Base-by-base conservation (phyloP, 2,329 filamentous ascomycete genomes). In the Capronia americana region DNA sequence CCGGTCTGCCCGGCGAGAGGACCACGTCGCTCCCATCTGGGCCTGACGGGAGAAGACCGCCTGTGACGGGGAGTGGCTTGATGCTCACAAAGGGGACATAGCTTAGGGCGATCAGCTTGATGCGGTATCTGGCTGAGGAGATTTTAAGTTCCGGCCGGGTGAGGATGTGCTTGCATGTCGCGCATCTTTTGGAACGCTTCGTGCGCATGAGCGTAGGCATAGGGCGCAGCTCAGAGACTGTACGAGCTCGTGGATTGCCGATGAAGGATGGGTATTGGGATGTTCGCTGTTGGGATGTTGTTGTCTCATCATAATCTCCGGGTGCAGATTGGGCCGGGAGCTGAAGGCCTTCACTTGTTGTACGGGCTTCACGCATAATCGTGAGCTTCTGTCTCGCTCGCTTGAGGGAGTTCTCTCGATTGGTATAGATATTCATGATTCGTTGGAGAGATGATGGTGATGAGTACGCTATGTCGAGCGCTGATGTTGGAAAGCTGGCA, bases 141-240 rank as follows among this genome's bases (percentile, higher is more conserved):
- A 96, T 89, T 78, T 98, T 99, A 66, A 89, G 87, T 79, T 99
- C 95, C 14, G 94, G 95, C 77, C 96, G 96, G 68, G 92, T 91
- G 72, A 99, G 90, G 75, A 98, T 97, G 80, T 98, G 94, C 12
- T 95, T 90, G 79, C 95, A 99, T 11, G 90, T 86, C 58, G 92
- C 90, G 78, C 95, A 99, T 54, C 95, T 92, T 80, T 97, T 98
- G 23, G 92, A 93, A 44, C 94, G 90, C 76, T 97, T 97, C 0
- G 94, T 96, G 64, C 92, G 90, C 14, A 99, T 87, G 1, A 96
- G 85, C 17, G 91, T 90, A 0, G 93, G 90, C 14, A 93, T 85
- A 0, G 95, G 95, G 30, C 92, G 89, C 4, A 98, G 86, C 23
- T 94, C 87, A 61, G 89, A 85, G 1, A 87, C 80, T 75, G 95